Evolutionary conservation across 2,329 filamentous ascomycete species (phyloP), one percentile per base, ranked within the genome.

Genomic region (Colletotrichum kahawae): DNA sequence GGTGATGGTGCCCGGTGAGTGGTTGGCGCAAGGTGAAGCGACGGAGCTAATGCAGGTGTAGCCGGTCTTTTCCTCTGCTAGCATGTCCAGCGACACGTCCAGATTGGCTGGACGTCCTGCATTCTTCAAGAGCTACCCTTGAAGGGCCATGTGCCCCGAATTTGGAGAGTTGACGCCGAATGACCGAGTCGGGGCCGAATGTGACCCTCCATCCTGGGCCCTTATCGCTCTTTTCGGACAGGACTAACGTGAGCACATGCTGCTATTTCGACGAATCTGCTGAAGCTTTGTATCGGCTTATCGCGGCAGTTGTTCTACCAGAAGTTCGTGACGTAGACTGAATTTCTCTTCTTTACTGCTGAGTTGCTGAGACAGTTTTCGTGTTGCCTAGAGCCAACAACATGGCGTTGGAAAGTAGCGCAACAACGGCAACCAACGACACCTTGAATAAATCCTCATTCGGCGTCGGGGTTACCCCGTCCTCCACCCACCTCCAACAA

Each of bases 11-110:
- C 21, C 57, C 51, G 64, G 60, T 65, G 64, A 73, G 34, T 74
- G 73, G 73, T n/a, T 13, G 12, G 24, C 13, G 34, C 57, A 51
- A 62, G 48, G 62, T 56, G 62, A 67, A 33, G 62, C 38, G n/a
- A 27, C 16, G 29, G 16, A 24, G 31, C 73, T 76, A 76, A 76
- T 76, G 73, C 73, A 76, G 73, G 73, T 76, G 73, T 70, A 76
- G 70, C 24, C 24, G 21, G 13, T 33, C 31, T 9, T 64, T 27
- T 34, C 27, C 34, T 36, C 43, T 27, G 8, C 34, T 69, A 64
- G 63, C 63, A 67, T 13, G 27, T n/a, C 8, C n/a, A 48, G 48
- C 2, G 9, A 27, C 18, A 13, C 43, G 8, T 34, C 14, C 18
- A 43, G 48, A 75, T 65, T 75, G 64, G 70, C 16, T 16, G 5